These are phyloP conservation scores for Dothideomycetes sp. DNA, from an alignment of 2,329 filamentous ascomycete genomes.

Conservation along the genomic window DNA sequence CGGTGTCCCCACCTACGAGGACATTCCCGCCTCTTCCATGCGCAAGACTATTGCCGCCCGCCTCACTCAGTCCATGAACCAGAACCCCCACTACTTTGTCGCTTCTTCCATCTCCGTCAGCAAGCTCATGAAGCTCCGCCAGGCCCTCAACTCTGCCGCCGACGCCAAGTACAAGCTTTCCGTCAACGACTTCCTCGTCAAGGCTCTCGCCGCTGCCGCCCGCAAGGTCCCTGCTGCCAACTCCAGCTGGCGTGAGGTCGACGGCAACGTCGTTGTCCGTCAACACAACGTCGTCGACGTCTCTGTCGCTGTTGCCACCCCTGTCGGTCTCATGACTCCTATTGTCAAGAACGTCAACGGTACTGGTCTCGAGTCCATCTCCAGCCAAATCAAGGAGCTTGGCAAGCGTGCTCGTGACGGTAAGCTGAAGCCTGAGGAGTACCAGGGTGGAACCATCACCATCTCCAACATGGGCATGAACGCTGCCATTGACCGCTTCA, in stretches of 20 bases:
- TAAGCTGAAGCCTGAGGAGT: slow-evolving; percentile 99
- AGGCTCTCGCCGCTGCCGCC: slow-evolving; percentile 80
- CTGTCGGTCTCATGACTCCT: slow-evolving; percentile 88
- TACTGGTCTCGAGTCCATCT: slow-evolving; percentile 83
- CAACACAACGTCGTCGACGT: slow-evolving; percentile 91
- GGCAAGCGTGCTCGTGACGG: slow-evolving; percentile 91
- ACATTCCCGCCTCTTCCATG: slow-evolving; percentile 81
- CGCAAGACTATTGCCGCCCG: slow-evolving; percentile 95
- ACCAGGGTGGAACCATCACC: slow-evolving; percentile 97
- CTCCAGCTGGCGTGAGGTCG: slow-evolving; percentile 78
- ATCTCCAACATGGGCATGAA: slow-evolving; percentile 99
- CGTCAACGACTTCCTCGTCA: slow-evolving; percentile 99
- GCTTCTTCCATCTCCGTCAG: slow-evolving; percentile 80
- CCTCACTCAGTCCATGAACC: slow-evolving; percentile 76
- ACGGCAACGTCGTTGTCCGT: slow-evolving; percentile 70
- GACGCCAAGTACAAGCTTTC: slow-evolving; percentile 97
- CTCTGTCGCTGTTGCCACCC: slow-evolving; percentile 89
- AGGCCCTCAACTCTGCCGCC: slow-evolving; percentile 78
- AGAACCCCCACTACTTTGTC: slow-evolving; percentile 98
- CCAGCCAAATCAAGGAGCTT: slow-evolving; percentile 83
- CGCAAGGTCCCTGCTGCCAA: slow-evolving; percentile 94
- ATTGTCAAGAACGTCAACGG: slow-evolving; percentile 85
- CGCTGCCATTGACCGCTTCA: slow-evolving; percentile 89
- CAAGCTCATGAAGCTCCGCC: slow-evolving; percentile 93
- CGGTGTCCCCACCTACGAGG: slow-evolving; percentile 62